Conservation (phyloP, 2,329 filamentous ascomycete species). For the Fusarium fracticaudum region DNA sequence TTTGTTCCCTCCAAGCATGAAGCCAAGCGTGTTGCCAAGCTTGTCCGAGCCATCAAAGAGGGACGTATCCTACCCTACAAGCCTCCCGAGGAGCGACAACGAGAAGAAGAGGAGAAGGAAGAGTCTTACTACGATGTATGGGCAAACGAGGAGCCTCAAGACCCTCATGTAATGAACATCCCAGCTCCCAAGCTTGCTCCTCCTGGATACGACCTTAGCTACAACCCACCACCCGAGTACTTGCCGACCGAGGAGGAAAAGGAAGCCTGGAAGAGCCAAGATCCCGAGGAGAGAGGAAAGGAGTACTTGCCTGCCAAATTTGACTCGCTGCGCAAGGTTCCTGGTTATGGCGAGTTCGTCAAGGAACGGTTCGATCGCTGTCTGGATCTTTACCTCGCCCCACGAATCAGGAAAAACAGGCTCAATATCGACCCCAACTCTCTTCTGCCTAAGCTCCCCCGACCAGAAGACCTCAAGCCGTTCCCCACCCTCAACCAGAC, state of each 20-base stretch:
- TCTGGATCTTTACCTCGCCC: slow-evolving; percentile 93
- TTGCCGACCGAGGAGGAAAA: slow-evolving; percentile 86
- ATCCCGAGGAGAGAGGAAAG: slow-evolving; percentile 90
- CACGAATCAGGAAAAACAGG: slow-evolving; percentile 89
- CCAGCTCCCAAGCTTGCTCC: slow-evolving; percentile 93
- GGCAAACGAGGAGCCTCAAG: slow-evolving; percentile 87
- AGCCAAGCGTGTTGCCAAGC: slow-evolving; percentile 94
- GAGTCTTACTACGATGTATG: slow-evolving; percentile 87
- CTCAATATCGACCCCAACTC: slow-evolving; percentile 97
- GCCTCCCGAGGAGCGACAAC: slow-evolving; percentile 72
- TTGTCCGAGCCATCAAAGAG: slow-evolving; percentile 94
- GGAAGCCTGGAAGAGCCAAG: slow-evolving; percentile 83
- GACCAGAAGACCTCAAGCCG: slow-evolving; percentile 90
- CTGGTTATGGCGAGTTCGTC: slow-evolving; percentile 88
- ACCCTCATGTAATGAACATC: slow-evolving; percentile 92
- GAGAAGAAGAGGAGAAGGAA: slow-evolving; percentile 77
- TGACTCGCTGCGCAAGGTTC: slow-evolving; percentile 87
- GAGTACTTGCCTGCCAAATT: slow-evolving; percentile 87
- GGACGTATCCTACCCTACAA: slow-evolving; percentile 93
- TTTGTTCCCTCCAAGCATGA: slow-evolving; percentile 98
- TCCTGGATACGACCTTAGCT: slow-evolving; percentile 93
- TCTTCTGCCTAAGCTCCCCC: slow-evolving; percentile 89
- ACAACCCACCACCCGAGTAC: slow-evolving; percentile 96
- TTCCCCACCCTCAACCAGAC: slow-evolving; percentile 93
- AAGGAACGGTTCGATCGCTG: slow-evolving; percentile 97